phyloP scores from a whole-genome alignment of 768 basidiomycete genomes.

The Strobilomyces dryophilus region DNA sequence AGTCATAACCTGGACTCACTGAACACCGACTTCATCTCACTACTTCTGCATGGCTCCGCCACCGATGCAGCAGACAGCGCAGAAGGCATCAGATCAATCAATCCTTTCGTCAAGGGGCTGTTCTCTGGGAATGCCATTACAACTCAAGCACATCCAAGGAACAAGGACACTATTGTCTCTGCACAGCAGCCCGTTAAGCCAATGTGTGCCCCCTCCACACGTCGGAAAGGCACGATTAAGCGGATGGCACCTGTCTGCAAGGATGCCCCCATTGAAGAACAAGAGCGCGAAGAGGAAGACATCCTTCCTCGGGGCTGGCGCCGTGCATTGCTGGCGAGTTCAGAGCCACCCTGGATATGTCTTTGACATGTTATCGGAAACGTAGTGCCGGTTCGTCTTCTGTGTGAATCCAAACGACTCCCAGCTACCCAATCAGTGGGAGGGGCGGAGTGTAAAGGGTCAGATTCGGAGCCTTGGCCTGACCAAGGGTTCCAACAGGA shows the following conservation, averaged over 20 bases:
- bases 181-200: slow-evolving; percentile 93
- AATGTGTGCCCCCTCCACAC: slow-evolving; percentile 87
- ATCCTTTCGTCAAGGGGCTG: slow-evolving; percentile 87
- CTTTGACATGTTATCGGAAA: slow-evolving; percentile 84
- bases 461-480: slow-evolving; percentile 84
- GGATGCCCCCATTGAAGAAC: slow-evolving; percentile 30
- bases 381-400: slow-evolving; percentile 88
- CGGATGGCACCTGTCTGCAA: slow-evolving; percentile 41
- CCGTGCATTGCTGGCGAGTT: slow-evolving; percentile 88
- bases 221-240: slow-evolving; percentile 72
- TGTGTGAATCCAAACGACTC: slow-evolving; percentile 95
- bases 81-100: slow-evolving; percentile 76
- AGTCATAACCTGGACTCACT: slow-evolving; percentile 85
- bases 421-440: slow-evolving; percentile 90
- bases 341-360: slow-evolving; percentile 76
- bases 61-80: slow-evolving; percentile 37
- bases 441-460: slow-evolving; percentile 86
- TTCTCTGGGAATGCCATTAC: slow-evolving; percentile 89
- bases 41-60: slow-evolving; percentile 68
- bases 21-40: slow-evolving; percentile 92
- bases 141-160: slow-evolving; percentile 85
- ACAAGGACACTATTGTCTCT: slow-evolving; percentile 93
- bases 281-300: slow-evolving; percentile 48
- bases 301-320: slow-evolving; percentile 29
- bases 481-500: slow-evolving; percentile 69